phyloP scores from a whole-genome alignment of 1,139 yeast genomes.

The Sporopachydermia cereana region DNA sequence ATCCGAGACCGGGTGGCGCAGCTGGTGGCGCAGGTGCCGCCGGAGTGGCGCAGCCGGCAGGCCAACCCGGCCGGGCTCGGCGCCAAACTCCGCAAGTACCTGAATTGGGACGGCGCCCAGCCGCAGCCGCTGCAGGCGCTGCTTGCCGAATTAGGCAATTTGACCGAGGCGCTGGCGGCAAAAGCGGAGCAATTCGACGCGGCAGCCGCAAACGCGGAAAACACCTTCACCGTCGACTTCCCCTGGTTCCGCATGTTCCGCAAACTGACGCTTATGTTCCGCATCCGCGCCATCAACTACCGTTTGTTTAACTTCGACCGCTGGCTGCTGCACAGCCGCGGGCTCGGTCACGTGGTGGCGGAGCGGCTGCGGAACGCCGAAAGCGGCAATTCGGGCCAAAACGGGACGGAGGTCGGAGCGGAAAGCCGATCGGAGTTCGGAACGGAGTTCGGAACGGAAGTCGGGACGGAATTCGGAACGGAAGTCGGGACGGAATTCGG shows the following conservation, averaged over 20 bases:
- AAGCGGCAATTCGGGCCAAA: neutral
- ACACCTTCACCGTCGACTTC: neutral
- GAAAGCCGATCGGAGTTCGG: neutral
- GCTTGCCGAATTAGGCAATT: neutral
- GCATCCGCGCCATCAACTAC: neutral
- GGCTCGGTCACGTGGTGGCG: neutral
- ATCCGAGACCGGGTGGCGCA: neutral
- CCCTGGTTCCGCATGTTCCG: conserved; percentile 3
- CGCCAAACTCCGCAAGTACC: neutral
- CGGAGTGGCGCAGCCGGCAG: neutral
- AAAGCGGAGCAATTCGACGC: neutral
- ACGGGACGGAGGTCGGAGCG: neutral
- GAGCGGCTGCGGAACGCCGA: neutral
- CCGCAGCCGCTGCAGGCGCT: neutral
- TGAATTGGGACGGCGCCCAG: neutral
- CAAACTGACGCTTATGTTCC: neutral
- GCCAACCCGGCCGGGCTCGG: neutral
- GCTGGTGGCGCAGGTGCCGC: neutral
- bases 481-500: neutral
- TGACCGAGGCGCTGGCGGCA: neutral
- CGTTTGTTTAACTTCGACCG: conserved; percentile 1
- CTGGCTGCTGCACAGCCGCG: neutral
- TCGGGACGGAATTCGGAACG: neutral
- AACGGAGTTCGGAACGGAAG: too few relatives aligned
- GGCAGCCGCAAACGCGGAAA: neutral